These are phyloP conservation scores for Citrus sp. DNA, from an alignment of 345 rosid species.

Conservation along the genomic window DNA sequence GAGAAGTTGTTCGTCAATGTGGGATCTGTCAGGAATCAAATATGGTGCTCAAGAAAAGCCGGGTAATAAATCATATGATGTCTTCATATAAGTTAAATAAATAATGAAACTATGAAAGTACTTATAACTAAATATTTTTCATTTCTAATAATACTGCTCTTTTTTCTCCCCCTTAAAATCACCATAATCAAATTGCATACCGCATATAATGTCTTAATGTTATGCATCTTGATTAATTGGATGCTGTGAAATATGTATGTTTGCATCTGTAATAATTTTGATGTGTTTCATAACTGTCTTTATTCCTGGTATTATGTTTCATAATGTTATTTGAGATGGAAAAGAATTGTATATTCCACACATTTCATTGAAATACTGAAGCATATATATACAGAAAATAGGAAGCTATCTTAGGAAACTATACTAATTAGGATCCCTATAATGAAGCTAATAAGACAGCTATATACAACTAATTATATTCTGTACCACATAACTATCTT, in stretches of 20 bases:
- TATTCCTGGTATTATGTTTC: not conserved
- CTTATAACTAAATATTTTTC: not conserved
- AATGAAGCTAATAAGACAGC: no score
- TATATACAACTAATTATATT: no score
- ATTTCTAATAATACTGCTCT: not conserved
- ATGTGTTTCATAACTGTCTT: no score
- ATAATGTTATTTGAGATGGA: no score
- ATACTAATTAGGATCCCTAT: no score
- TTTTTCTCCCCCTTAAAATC: not conserved
- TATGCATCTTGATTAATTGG: not conserved
- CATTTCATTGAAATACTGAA: no score
- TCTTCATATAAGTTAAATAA: not conserved
- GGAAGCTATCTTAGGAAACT: no score
- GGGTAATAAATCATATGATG: constrained; percentile 40
- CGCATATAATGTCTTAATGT: not conserved
- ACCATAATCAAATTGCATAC: not conserved
- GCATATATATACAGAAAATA: no score
- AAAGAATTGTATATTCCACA: no score
- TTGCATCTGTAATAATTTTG: not conserved
- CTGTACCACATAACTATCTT: not conserved
- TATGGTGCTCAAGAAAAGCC: constrained; percentile 82
- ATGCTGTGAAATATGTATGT: not conserved
- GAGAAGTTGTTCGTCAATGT: constrained; percentile 75
- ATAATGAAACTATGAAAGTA: not conserved
- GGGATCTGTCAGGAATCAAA: constrained; percentile 73